Conservation (phyloP, 768 basidiomycete species). For the Auricularia cornea region DNA sequence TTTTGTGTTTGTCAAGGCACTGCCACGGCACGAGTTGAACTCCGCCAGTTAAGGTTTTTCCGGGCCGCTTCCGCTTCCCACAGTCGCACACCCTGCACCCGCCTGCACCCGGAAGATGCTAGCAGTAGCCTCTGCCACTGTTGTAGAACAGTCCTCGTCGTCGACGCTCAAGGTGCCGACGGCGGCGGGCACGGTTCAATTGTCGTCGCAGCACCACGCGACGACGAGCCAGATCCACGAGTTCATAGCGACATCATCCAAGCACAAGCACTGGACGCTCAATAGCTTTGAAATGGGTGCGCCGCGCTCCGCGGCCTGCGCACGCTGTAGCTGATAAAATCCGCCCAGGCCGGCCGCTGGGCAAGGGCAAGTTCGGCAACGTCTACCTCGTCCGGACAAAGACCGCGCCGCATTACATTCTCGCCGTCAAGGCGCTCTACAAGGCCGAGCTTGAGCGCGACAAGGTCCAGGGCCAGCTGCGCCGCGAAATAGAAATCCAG, state of each 20-base stretch:
- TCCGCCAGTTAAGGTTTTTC: no score
- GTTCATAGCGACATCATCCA: background rate
- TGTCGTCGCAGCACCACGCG: background rate
- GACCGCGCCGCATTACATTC: conserved; percentile 77
- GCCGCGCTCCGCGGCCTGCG: background rate
- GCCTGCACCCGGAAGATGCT: no score
- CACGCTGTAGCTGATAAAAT: background rate
- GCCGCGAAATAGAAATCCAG: conserved; percentile 42
- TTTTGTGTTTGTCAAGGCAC: no score
- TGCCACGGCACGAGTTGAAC: no score
- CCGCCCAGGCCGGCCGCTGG: background rate
- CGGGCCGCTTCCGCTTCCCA: no score
- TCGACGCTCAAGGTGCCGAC: background rate
- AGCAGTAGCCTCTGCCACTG: background rate
- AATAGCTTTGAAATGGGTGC: background rate
- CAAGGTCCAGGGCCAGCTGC: conserved; percentile 38
- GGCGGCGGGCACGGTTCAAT: background rate
- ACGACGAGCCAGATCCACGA: background rate
- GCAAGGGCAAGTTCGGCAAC: conserved; percentile 27
- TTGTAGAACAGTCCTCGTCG: background rate
- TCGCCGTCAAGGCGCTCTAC: conserved; percentile 57
- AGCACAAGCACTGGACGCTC: background rate
- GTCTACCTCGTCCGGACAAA: conserved; percentile 82
- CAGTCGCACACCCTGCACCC: no score
- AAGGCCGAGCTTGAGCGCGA: conserved; percentile 35